These are phyloP conservation scores for Hirschioporus abietinus DNA, from an alignment of 768 basidiomycete species.

Conservation along the genomic window DNA sequence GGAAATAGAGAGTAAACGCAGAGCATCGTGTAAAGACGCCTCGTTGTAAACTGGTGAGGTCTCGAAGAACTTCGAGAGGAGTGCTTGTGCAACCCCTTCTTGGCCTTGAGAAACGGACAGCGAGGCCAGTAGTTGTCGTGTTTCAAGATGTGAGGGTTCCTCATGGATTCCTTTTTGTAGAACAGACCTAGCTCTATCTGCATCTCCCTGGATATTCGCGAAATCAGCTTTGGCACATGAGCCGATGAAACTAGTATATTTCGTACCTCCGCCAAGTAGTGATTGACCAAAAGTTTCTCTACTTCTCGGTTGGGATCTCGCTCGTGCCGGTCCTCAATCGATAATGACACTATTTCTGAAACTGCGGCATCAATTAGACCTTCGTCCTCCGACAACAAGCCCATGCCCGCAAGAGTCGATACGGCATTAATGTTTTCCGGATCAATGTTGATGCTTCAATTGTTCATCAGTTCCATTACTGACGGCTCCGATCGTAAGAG, in stretches of 20 bases:
- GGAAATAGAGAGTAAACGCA: slow-evolving; percentile 49
- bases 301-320: slow-evolving; percentile 71
- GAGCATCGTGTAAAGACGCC: slow-evolving; percentile 33
- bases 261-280: slow-evolving; percentile 66
- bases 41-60: slow-evolving; percentile 25
- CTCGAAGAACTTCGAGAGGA: slow-evolving; percentile 31
- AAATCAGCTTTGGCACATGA: slow-evolving; percentile 5
- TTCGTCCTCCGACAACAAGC: slow-evolving; percentile 73
- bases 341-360: slow-evolving; percentile 69
- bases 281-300: slow-evolving; percentile 64
- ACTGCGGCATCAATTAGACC: slow-evolving; percentile 81
- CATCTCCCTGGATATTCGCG: slow-evolving; percentile 36
- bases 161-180: slow-evolving; percentile 52
- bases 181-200: slow-evolving; percentile 41
- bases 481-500: not conserved
- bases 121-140: slow-evolving; percentile 49
- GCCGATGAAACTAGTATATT: slow-evolving; percentile 12
- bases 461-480: slow-evolving; percentile 9
- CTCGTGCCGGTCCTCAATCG: slow-evolving; percentile 55
- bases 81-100: slow-evolving; percentile 37
- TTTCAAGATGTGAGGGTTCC: slow-evolving; percentile 47
- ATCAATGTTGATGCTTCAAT: slow-evolving; percentile 64
- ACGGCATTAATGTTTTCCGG: slow-evolving; percentile 78
- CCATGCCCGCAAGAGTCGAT: slow-evolving; percentile 85
- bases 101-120: slow-evolving; percentile 48